Evolutionary conservation across 495 filamentous ascomycete genomes (phyloP).

Genomic region (Penicillium bialowiezense): DNA sequence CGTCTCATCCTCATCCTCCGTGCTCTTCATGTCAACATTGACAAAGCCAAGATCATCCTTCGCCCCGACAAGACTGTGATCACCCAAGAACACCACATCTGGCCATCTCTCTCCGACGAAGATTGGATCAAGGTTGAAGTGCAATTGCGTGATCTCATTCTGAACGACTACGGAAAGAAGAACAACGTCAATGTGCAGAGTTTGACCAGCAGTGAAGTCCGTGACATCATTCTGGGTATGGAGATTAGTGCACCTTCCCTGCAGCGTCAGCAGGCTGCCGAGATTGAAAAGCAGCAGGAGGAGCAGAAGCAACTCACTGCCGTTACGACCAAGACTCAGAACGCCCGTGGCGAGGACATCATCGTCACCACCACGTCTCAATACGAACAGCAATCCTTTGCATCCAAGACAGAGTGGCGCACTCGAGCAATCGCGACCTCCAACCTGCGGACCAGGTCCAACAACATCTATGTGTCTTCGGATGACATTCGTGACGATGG

Average conservation of each 20-base stretch:
- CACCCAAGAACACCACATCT: conserved; percentile 98
- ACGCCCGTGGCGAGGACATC: conserved; percentile 96
- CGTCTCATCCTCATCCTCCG: conserved; percentile 92
- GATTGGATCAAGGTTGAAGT: conserved; percentile 99
- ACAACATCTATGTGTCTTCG: conserved; percentile 98
- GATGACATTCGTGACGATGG: conserved; percentile 82
- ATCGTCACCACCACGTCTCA: conserved; percentile 97
- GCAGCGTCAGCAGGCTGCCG: conserved; percentile 97
- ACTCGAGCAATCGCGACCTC: conserved; percentile 94
- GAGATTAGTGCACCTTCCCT: conserved; percentile 97
- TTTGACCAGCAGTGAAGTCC: conserved; percentile 92
- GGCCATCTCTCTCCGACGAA: conserved; percentile 91
- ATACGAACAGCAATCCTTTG: conserved; percentile 95
- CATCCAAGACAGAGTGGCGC: conserved; percentile 98
- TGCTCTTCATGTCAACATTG: conserved; percentile 94
- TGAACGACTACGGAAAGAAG: conserved; percentile 99
- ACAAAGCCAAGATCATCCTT: conserved; percentile 96
- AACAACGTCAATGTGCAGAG: conserved; percentile 99
- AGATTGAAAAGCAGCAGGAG: conserved; percentile 98
- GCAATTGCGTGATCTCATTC: conserved; percentile 88
- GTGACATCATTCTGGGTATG: conserved; percentile 99
- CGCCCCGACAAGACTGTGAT: conserved; percentile 99
- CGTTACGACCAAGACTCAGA: conserved; percentile 97
- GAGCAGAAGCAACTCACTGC: conserved; percentile 96
- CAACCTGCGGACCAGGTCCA: conserved; percentile 89